Evolutionary conservation across 140 eudicot genomes (phyloP), one percentile per base, ranked within the genome.

Genomic region (Senecio squalidus): DNA sequence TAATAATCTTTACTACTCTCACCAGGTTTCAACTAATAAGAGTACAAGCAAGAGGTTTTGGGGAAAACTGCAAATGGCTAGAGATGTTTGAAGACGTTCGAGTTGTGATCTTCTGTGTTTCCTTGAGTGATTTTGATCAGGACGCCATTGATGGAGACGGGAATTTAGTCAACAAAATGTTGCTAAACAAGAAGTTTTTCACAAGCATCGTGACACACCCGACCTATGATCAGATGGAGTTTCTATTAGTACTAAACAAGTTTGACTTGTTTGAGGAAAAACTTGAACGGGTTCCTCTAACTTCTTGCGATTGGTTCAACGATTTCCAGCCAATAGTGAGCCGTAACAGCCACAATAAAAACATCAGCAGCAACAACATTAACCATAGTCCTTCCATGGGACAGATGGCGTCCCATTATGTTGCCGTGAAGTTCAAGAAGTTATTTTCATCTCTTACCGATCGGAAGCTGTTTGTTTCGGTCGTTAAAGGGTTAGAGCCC

Each of bases 41-140:
- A 74, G 83, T 86, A 49, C 97, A 86, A 73, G 85, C 94, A 16
- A 68, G 88, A 69, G 94, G 95, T 34, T 77, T 76, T 61, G 94
- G 81, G n/a, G 95, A 90, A 75, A 90, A 72, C 64, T 86, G 97
- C 78, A 90, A 83, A 75, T 90, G 94, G 97, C 69, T 90, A 40
- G 87, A 90, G 45, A 86, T 86, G 95, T 81, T 90, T 57, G 97
- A 90, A 86, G 97, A 90, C 45, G 95, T 83, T 54, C 76, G 94
- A 53, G 50, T 90, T 39, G 90, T 90, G 36, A 90, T 86, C 27
- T 83, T 86, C 55, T 86, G 94, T 36, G 97, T 86, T 21, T 57
- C 97, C 21, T 69, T 90, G 23, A 83, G 85, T 41, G 97, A 86
- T 62, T 90, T 80, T 28, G 95, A 90, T 68, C 80, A 90, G 55